Percentiles rank a stretch among this genome's conserved stretches.
Conservation (phyloP, 768 basidiomycete species). For the Lactarius psammicola region DNA sequence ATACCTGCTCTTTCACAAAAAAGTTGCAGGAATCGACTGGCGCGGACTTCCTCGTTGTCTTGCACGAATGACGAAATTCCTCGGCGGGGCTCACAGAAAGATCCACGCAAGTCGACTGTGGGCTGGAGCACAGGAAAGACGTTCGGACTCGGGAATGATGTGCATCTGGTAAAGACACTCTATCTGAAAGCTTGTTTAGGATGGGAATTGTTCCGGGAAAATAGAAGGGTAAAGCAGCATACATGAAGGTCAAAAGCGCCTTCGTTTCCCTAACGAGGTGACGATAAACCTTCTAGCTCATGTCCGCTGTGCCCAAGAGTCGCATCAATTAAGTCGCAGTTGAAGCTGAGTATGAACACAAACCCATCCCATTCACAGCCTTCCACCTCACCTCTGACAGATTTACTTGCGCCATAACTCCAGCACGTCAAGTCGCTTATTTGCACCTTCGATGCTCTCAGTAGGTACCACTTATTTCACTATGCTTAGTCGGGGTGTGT, state of each 20-base stretch:
- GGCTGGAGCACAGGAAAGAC: constrained; percentile 72
- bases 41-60: constrained; percentile 34
- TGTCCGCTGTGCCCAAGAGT: constrained; percentile 47
- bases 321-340: neutral
- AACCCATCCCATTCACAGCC: constrained; percentile 61
- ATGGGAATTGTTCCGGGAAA: too few species aligned
- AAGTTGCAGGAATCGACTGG: constrained; percentile 76
- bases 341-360: constrained; percentile 33
- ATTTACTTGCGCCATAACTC: constrained; percentile 80
- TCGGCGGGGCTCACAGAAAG: too few species aligned
- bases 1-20: constrained; percentile 64
- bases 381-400: too few species aligned
- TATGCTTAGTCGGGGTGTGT: constrained; percentile 35
- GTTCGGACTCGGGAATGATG: constrained; percentile 88
- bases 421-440: constrained; percentile 55
- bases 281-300: constrained; percentile 66
- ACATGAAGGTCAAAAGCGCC: constrained; percentile 84
- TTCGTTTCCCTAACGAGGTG: constrained; percentile 83
- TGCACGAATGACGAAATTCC: too few species aligned
- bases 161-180: too few species aligned
- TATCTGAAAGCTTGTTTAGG: too few species aligned
- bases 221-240: constrained; percentile 29
- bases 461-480: constrained; percentile 16
- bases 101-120: constrained; percentile 67
- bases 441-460: constrained; percentile 32